Base-by-base conservation (phyloP, 2,329 filamentous ascomycete species). In the Alternaria brassicae region DNA sequence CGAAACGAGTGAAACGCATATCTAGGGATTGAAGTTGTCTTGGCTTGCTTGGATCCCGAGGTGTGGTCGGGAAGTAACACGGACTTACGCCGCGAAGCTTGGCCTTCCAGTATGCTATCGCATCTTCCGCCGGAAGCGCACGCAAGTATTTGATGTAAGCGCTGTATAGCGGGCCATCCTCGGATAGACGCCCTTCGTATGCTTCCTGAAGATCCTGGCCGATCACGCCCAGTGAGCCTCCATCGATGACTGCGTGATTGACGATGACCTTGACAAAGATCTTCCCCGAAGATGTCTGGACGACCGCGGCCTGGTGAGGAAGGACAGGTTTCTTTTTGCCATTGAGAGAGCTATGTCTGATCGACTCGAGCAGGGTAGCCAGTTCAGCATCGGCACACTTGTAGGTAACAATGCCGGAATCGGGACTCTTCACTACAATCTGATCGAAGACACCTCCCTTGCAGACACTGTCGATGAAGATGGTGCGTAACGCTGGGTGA, bases 401-500 rank as follows among this genome's bases (percentile, higher is more conserved):
- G 21, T 66, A 65, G 2, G 28, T 61, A 15, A 72, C 53, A 7
- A 70, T 53, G 3, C 74, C 72, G 34, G 66, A 63, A 32, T 73
- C 67, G 1, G 67, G 63, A 12, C 62, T 52, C 51, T 66, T 73
- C 34, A 77, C 17, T 3, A 77, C 74, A 25, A 77, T 64, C 56
- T 77, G 75, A 45, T 77, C 74, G 41, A 77, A 77, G 3, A 75
- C 72, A 13, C 72, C 75, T 23, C 73, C 75, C 51, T 72, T 70
- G 56, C 71, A 74, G 15, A 76, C 72, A 54, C 72, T 75, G 45
- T 76, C 71, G 7, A 76, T 61, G 44, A 77, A 76, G 6, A 75
- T 56, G 12, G 75, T 75, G 13, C 75, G 69, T 25, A 77, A 60
- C 37, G 72, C 70, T 25, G 73, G 68, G 53, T 77, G 75, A 1